Percentiles rank a stretch among this genome's conserved stretches.
These are phyloP conservation scores for Rosa lucieae DNA, from an alignment of 306 rosid genomes.

Conservation along the genomic window DNA sequence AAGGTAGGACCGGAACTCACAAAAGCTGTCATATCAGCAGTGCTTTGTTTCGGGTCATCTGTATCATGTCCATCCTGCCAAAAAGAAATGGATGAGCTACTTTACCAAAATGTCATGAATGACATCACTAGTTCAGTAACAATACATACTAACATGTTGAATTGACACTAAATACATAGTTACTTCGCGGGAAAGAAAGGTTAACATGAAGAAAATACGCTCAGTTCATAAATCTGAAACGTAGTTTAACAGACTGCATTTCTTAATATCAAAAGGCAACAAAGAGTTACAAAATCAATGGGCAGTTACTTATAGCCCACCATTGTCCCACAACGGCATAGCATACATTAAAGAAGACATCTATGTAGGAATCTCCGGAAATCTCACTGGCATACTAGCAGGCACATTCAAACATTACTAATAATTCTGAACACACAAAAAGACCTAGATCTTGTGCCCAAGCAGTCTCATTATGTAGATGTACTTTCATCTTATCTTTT, in stretches of 20 bases:
- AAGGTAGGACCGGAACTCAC: slow-evolving; percentile 26
- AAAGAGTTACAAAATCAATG: neutral
- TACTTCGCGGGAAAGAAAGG: neutral
- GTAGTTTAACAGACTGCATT: neutral
- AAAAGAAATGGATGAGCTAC: slow-evolving; percentile 18
- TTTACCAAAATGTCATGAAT: neutral
- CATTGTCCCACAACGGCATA: neutral
- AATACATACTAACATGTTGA: neutral
- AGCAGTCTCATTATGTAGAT: neutral
- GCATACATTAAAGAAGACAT: neutral
- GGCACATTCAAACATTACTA: neutral
- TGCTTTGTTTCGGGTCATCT: slow-evolving; percentile 49
- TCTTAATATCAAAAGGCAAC: neutral
- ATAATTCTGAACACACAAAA: neutral
- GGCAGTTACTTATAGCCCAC: neutral
- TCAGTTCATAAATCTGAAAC: neutral
- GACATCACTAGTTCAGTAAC: neutral
- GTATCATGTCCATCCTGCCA: slow-evolving; percentile 49
- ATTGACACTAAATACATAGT: neutral
- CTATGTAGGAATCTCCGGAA: neutral
- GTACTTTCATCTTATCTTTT: neutral
- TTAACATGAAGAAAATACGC: slow-evolving; percentile 2
- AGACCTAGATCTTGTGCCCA: neutral
- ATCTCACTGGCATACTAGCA: neutral
- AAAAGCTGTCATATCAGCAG: slow-evolving; percentile 54